Conservation (phyloP, 2,329 filamentous ascomycete genomes). For the Trichoderma simmonsii region DNA sequence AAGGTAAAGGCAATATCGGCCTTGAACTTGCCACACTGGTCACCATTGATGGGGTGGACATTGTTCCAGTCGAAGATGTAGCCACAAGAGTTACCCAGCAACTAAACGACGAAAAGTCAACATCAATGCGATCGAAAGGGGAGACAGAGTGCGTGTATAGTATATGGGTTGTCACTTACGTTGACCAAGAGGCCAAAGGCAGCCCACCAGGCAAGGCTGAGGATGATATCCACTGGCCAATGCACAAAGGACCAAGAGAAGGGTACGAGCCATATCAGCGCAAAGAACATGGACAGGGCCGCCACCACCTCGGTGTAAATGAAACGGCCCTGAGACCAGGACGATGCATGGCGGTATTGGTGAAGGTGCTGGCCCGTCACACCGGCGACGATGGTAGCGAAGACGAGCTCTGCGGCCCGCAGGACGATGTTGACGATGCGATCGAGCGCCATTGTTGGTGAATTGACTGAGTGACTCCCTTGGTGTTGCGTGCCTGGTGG, state of each 20-base stretch:
- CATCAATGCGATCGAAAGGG: not conserved
- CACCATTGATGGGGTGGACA: slow-evolving; percentile 44
- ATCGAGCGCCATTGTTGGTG: slow-evolving; percentile 36
- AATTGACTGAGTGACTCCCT: not conserved
- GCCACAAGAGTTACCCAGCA: slow-evolving; percentile 50
- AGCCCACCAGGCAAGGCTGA: slow-evolving; percentile 68
- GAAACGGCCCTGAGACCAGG: slow-evolving; percentile 59
- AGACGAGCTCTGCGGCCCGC: slow-evolving; percentile 56
- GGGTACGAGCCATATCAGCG: slow-evolving; percentile 69
- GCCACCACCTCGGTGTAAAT: slow-evolving; percentile 75
- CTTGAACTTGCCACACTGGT: slow-evolving; percentile 65
- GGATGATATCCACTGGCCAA: slow-evolving; percentile 68
- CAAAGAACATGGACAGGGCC: slow-evolving; percentile 64
- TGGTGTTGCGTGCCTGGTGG: not conserved
- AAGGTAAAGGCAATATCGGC: slow-evolving; percentile 70
- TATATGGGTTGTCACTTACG: slow-evolving; percentile 38
- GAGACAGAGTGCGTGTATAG: not conserved
- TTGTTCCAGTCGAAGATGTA: slow-evolving; percentile 58
- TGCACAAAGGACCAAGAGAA: slow-evolving; percentile 64
- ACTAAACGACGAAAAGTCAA: slow-evolving; percentile 25
- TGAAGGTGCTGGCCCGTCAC: slow-evolving; percentile 66
- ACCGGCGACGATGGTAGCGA: slow-evolving; percentile 69
- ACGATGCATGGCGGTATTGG: slow-evolving; percentile 40
- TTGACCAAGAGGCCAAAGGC: slow-evolving; percentile 65
- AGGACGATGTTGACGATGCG: slow-evolving; percentile 40